These are phyloP conservation scores for Xerocomus spinulosus DNA, from an alignment of 768 basidiomycete species.

Conservation along the genomic window DNA sequence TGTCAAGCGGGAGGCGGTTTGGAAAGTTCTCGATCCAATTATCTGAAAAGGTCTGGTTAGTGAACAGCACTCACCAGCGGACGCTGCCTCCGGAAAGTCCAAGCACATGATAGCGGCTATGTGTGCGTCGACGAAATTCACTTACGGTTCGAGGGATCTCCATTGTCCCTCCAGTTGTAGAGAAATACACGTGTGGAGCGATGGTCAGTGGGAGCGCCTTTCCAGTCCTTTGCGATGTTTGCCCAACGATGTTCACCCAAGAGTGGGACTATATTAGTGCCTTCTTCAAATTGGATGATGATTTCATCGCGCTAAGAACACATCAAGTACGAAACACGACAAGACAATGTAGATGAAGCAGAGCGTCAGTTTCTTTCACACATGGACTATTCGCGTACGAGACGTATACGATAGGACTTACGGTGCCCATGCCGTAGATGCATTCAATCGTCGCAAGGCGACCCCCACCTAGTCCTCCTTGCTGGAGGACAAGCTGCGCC, in stretches of 20 bases:
- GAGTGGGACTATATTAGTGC: constrained; percentile 24
- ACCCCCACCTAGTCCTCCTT: constrained; percentile 14
- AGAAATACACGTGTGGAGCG: constrained; percentile 22
- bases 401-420: constrained; percentile 13
- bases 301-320: constrained; percentile 24
- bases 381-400: not conserved
- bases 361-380: not conserved
- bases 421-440: constrained; percentile 28
- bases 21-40: constrained; percentile 28
- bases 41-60: constrained; percentile 14
- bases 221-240: constrained; percentile 11
- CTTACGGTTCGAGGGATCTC: constrained; percentile 30
- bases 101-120: not conserved
- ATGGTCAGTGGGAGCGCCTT: constrained; percentile 5
- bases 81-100: not conserved
- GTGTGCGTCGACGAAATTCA: not conserved
- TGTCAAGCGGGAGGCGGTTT: not conserved
- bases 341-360: not conserved
- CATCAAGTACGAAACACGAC: not conserved
- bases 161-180: constrained; percentile 30
- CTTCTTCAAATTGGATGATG: constrained; percentile 24
- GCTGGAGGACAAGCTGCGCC: constrained; percentile 20
- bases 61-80: not conserved
- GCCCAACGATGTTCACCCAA: constrained; percentile 27
- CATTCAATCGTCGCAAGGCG: constrained; percentile 17